Conservation (phyloP, 2,329 filamentous ascomycete genomes). For the Monosporascus ibericus region DNA sequence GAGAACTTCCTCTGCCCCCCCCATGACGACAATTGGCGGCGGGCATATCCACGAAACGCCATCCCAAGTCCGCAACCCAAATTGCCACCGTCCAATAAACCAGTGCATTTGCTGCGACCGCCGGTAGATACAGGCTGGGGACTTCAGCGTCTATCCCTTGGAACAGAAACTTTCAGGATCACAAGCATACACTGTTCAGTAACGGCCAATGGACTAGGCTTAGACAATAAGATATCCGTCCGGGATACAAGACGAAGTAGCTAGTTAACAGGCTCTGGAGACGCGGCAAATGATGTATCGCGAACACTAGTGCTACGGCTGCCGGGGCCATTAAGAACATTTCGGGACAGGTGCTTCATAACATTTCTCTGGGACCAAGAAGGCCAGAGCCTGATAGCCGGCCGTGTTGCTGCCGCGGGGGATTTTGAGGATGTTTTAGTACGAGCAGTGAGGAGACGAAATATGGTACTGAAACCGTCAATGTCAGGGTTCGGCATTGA, state of each 20-base stretch:
- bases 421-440: constrained; percentile 19
- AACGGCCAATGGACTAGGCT: constrained; percentile 23
- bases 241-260: constrained; percentile 21
- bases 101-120: constrained; percentile 6
- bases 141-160: constrained; percentile 7
- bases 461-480: background rate
- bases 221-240: constrained; percentile 21
- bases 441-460: constrained; percentile 12
- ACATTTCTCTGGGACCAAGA: constrained; percentile 15
- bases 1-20: constrained; percentile 12
- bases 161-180: constrained; percentile 8
- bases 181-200: constrained; percentile 16
- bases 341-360: constrained; percentile 5
- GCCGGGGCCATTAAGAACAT: constrained; percentile 23
- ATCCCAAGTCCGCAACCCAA: constrained; percentile 16
- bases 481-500: background rate
- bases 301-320: constrained; percentile 19
- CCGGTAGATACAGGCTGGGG: constrained; percentile 8
- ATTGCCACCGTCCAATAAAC: constrained; percentile 11
- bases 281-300: constrained; percentile 12
- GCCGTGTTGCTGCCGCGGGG: constrained; percentile 12
- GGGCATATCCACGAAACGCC: constrained; percentile 17
- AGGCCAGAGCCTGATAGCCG: constrained; percentile 13
- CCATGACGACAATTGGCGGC: constrained; percentile 14
- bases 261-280: constrained; percentile 24